A percentile compares a stretch with the other conserved stretches of the same genome.
Evolutionary conservation across 1,284 basidiomycete genomes (phyloP).

Genomic region (Cryptococcus hybrid): DNA sequence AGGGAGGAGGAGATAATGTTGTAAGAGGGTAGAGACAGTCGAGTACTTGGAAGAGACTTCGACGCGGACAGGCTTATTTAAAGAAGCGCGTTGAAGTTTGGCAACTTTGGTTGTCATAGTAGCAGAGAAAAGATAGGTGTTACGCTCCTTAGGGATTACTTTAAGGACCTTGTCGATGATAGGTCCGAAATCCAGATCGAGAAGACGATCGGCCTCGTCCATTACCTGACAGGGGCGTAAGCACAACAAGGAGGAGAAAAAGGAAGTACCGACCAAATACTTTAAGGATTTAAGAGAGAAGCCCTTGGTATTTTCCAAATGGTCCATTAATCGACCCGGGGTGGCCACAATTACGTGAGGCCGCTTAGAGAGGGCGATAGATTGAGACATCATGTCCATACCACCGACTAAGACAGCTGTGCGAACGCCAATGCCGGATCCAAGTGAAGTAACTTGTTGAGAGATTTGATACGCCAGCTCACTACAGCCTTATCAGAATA

Average conservation of each 20-base stretch:
- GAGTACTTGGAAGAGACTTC: conserved; percentile 96
- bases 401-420: conserved; percentile 93
- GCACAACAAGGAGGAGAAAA: not conserved
- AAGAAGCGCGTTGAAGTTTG: conserved; percentile 93
- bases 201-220: conserved; percentile 93
- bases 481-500: conserved; percentile 44
- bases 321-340: conserved; percentile 91
- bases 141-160: conserved; percentile 89
- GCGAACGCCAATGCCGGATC: conserved; percentile 89
- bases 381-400: conserved; percentile 90
- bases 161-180: conserved; percentile 98
- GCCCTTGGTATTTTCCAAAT: conserved; percentile 97
- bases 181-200: conserved; percentile 97
- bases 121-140: conserved; percentile 95
- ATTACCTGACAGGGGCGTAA: conserved; percentile 62
- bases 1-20: conserved; percentile 95
- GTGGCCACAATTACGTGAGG: conserved; percentile 98
- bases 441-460: conserved; percentile 91
- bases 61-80: conserved; percentile 90
- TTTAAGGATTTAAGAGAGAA: conserved; percentile 85
- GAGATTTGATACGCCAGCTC: conserved; percentile 99
- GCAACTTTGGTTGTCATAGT: conserved; percentile 99
- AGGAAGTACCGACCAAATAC: conserved; percentile 65
- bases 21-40: conserved; percentile 91
- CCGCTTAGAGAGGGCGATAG: conserved; percentile 85